Base-by-base conservation (phyloP, 495 filamentous ascomycete species). In the Podospora sp. region DNA sequence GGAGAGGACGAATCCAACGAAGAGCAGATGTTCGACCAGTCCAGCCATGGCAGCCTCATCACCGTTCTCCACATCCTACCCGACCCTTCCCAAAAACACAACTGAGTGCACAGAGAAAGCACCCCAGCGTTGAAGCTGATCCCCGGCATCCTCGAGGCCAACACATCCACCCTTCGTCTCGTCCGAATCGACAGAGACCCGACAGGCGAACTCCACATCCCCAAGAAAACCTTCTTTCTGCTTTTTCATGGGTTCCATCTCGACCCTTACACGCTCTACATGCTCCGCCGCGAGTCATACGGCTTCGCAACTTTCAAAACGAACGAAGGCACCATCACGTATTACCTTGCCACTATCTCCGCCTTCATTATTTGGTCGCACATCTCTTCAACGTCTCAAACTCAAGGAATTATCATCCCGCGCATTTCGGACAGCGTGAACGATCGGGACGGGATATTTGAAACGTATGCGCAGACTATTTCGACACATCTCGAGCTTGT, bases 201-300 rank as follows among this genome's bases (percentile, higher is more conserved):
- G 16, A 6, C 9, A 6, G 52, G 52, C 24, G 11, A 55, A 11
- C 52, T 55, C 7, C 52, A 4, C 6, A 55, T 55, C 7, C 52
- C 20, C 8, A 55, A 55, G 50, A 26, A 55, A n/a, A 26, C 52
- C 52, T 55, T 55, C 52, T n/a, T 22, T 12, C 20, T 22, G 52
- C 52, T 55, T n/a, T 22, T 55, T n/a, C 24, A 55, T 2, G 52
- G 18, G 3, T 22, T 55, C 14, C 52, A 22, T 22, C 52, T 55
- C 2, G 52, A 55, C 52, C 52, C 52, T 2, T 22, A 22, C 20
- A 26, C 16, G 6, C 52, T 55, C 7, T 55, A 9, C 52, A 55
- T 55, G n/a, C 52, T 22, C 21, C 52, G 52, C 24, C 52, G 52
- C 7, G 52, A 55, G 52, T 55, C 52, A 2, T 55, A 55, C 52